Base-by-base conservation (phyloP, 2,329 filamentous ascomycete species). In the Paracoccidioides lutzii region DNA sequence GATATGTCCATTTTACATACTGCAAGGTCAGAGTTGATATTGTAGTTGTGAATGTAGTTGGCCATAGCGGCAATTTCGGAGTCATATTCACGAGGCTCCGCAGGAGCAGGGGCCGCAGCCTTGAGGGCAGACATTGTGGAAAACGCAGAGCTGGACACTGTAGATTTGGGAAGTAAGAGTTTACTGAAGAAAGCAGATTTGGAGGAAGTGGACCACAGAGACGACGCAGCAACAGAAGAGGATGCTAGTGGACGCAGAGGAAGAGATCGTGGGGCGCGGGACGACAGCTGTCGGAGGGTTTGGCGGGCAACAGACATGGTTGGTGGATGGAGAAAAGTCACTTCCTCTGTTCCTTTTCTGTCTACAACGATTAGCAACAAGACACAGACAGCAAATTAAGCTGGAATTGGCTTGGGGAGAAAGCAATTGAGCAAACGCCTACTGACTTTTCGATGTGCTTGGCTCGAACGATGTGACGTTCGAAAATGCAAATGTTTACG, bases 1-100 rank as follows among this genome's bases (percentile, higher is more conserved):
- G 30, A 50, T 28, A 10, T 35, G 8, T 30, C 12, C 8, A 52
- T 28, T 28, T 22, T 28, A 9, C 89, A 74, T 79, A 96, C 90
- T 69, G 93, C 93, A 66, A 98, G 81, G 63, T 95, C 88, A 35
- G 91, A 97, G 65, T 91, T 80, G 67, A 97, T 86, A 57, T 88
- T 80, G 73, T 90, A 91, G 71, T 90, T 88, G 79, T 94, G 88
- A 70, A 97, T 87, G 75, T 96, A 98, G 74, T 80, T 82, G 60
- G 91, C 91, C 78, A 98, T 95, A 71, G 97, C 90, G 73, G 83
- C 84, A 73, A 97, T 93, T 76, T 96, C 91, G 60, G 87, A 83
- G 70, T 97, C 91, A 73, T 91, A 96, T 63, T 83, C 79, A 70
- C 80, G 67, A 50, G 69, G 63, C 43, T 62, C 61, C 28, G 66